Evolutionary conservation across 1,284 basidiomycete species (phyloP).

Genomic region (Sphaerobolus stellatus): DNA sequence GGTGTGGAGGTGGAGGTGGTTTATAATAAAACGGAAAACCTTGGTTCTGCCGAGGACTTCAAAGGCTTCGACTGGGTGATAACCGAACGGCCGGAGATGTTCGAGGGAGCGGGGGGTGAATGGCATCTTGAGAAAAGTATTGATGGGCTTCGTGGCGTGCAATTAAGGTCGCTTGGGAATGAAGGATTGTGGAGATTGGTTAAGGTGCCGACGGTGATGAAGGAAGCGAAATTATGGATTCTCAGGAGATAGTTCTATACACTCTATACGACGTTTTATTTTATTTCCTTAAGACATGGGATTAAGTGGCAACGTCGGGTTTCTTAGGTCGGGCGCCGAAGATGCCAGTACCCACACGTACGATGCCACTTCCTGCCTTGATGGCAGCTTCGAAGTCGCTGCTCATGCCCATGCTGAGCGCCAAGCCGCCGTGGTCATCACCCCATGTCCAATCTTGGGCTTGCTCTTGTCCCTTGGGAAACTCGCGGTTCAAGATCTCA

Average conservation of each 20-base stretch:
- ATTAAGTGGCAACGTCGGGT: slow-evolving; percentile 14
- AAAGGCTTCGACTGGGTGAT: slow-evolving; percentile 9
- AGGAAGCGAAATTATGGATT: slow-evolving; percentile 7
- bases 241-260: neutral
- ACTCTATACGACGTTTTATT: neutral
- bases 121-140: slow-evolving; percentile 5
- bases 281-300: neutral
- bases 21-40: slow-evolving; percentile 78
- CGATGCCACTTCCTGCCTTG: slow-evolving; percentile 80
- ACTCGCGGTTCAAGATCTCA: slow-evolving; percentile 38
- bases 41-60: slow-evolving; percentile 36
- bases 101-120: neutral
- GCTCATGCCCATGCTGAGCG: slow-evolving; percentile 98
- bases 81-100: neutral
- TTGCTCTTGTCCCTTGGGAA: slow-evolving; percentile 26
- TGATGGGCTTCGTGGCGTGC: slow-evolving; percentile 3
- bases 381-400: slow-evolving; percentile 90
- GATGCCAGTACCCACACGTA: slow-evolving; percentile 90
- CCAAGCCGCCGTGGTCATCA: slow-evolving; percentile 51
- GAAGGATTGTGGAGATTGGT: neutral
- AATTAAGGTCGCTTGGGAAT: neutral
- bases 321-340: slow-evolving; percentile 77
- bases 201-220: neutral
- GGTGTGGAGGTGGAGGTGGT: slow-evolving; percentile 42
- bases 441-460: slow-evolving; percentile 46